Evolutionary conservation across 257 asterid genomes (phyloP), one percentile per base, ranked within the genome.

Genomic region (Solanum etuberosum): DNA sequence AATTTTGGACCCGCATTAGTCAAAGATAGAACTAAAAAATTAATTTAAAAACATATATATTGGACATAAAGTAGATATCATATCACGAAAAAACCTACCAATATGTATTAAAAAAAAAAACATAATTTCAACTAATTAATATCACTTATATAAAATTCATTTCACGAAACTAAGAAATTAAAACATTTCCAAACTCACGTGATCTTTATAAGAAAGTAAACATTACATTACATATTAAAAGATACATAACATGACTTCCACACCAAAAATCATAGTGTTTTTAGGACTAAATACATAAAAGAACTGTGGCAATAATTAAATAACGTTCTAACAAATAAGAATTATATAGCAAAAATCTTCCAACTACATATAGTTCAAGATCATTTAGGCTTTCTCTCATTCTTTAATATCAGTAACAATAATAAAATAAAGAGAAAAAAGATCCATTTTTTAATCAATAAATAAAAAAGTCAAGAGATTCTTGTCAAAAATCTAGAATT

Each of bases 341-440:
- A 68, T 86, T 68, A 27, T 91, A 67, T 27, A 92, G 92, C 37
- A 18, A 18, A 54, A 57, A 54, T 63, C 54, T 3, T 82, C 86
- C 77, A 91, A 83, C 83, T 88, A 86, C 31, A 72, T n/a, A n/a
- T n/a, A n/a, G n/a, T n/a, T n/a, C n/a, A n/a, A n/a, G n/a, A n/a
- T n/a, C n/a, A n/a, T n/a, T n/a, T n/a, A n/a, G n/a, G n/a, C 90
- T 84, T 84, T 89, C 93, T 78, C 93, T 92, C 88, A 88, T 88
- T 86, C 94, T 48, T 85, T 18, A 46, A 35, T 77, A 43, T 12
- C 43, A 23, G 12, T 1, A 63, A 38, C n/a, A 43, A 40, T 5
- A 77, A 25, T 5, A 42, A 18, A 5, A 77, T 7, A 1, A n/a
- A 8, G 65, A 13, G 16, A 42, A 77, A 78, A 35, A 74, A 74